Conservation (phyloP, 306 rosid genomes). For the Vigna nakashimae region DNA sequence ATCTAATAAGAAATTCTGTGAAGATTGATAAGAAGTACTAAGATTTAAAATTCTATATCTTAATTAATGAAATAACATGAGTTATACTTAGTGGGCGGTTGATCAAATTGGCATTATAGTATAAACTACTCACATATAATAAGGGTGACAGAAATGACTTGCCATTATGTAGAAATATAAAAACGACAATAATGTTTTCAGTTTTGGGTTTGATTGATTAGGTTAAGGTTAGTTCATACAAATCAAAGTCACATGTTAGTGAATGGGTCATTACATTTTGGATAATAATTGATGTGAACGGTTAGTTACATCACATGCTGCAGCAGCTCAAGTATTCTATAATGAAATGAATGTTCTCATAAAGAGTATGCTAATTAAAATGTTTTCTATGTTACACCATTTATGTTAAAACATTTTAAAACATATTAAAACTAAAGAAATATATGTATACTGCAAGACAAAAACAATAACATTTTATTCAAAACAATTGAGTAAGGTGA, state of each 20-base stretch:
- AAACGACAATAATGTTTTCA: background rate
- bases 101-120: background rate
- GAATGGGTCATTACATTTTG: background rate
- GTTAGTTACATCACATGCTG: conserved; percentile 4
- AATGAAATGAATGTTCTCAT: no score
- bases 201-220: background rate
- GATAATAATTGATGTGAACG: background rate
- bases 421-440: background rate
- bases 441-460: background rate
- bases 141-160: background rate
- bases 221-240: background rate
- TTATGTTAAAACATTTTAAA: no score
- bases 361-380: background rate
- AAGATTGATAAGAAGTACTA: no score
- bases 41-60: background rate
- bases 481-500: conserved; percentile 1
- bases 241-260: background rate
- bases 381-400: no score
- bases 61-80: conserved; percentile 4
- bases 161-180: background rate
- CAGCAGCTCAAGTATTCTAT: background rate
- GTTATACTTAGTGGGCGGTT: background rate
- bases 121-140: background rate
- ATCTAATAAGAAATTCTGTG: background rate
- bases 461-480: background rate